phyloP scores from a whole-genome alignment of 2,329 filamentous ascomycete genomes.

The Monosporascus cannonballus region DNA sequence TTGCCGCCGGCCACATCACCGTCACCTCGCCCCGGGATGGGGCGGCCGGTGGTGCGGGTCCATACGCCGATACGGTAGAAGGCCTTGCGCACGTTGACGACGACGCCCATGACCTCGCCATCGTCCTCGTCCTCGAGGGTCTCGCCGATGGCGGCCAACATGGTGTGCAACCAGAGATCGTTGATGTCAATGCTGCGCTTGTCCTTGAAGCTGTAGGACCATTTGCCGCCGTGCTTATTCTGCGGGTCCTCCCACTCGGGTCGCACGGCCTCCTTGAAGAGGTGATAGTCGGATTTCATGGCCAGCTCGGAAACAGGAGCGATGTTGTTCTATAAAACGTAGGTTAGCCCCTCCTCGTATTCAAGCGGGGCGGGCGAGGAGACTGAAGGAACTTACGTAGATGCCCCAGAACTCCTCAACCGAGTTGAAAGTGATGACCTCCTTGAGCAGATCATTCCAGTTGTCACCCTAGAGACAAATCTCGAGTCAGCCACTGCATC shows the following conservation, averaged over 20 bases:
- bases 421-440: constrained; percentile 97
- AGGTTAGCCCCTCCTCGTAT: constrained; percentile 4
- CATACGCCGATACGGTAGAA: constrained; percentile 98
- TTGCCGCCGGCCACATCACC: constrained; percentile 69
- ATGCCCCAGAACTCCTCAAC: constrained; percentile 99
- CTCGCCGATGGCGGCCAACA: constrained; percentile 95
- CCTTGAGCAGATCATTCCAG: constrained; percentile 97
- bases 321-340: constrained; percentile 81
- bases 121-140: constrained; percentile 92
- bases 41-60: constrained; percentile 90
- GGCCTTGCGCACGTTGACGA: constrained; percentile 96
- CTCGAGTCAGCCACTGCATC: constrained; percentile 9
- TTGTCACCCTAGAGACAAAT: constrained; percentile 70
- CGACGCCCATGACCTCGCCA: constrained; percentile 97
- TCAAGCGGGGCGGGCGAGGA: constrained; percentile 1
- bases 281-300: constrained; percentile 97
- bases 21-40: constrained; percentile 68
- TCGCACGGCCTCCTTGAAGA: constrained; percentile 95
- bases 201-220: constrained; percentile 97
- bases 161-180: constrained; percentile 92
- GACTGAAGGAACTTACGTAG: constrained; percentile 62
- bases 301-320: constrained; percentile 91
- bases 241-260: constrained; percentile 98
- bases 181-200: constrained; percentile 90
- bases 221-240: constrained; percentile 99